Evolutionary conservation across 1,284 basidiomycete species (phyloP).

Genomic region (Rhodotorula sp.): DNA sequence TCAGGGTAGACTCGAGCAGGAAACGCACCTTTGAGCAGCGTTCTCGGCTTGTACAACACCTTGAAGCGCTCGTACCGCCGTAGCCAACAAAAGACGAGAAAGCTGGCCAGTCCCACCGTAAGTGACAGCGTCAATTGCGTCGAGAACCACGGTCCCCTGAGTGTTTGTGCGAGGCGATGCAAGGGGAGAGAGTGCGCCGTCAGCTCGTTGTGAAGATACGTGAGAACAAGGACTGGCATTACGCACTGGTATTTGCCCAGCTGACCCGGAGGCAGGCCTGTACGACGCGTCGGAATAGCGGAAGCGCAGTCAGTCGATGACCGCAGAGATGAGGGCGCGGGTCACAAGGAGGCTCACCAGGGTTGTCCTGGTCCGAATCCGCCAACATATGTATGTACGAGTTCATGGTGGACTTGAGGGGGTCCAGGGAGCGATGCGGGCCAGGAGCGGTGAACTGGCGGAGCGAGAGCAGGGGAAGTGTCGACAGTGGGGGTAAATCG

Average conservation of each 20-base stretch:
- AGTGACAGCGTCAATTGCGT: slow-evolving; percentile 82
- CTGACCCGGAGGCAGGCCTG: slow-evolving; percentile 18
- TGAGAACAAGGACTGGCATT: background rate
- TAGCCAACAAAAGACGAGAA: slow-evolving; percentile 83
- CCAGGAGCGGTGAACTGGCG: background rate
- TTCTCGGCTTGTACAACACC: slow-evolving; percentile 83
- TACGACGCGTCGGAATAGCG: background rate
- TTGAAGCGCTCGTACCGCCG: slow-evolving; percentile 66
- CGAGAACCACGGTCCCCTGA: slow-evolving; percentile 80
- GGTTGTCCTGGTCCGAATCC: background rate
- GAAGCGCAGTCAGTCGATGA: background rate
- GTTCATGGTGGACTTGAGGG: background rate
- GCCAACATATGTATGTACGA: background rate
- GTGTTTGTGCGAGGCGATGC: background rate
- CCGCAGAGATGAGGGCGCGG: background rate
- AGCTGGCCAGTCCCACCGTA: slow-evolving; percentile 71
- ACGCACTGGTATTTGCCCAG: slow-evolving; percentile 18
- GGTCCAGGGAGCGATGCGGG: background rate
- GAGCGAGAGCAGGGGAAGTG: background rate
- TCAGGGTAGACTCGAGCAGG: background rate
- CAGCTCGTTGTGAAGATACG: background rate
- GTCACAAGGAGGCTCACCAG: background rate
- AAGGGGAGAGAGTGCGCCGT: background rate
- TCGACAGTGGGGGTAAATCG: too few species aligned
- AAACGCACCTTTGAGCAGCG: slow-evolving; percentile 79